Evolutionary conservation across 768 basidiomycete species (phyloP), one percentile per base, ranked within the genome.

Genomic region (Amanita jacksonii): DNA sequence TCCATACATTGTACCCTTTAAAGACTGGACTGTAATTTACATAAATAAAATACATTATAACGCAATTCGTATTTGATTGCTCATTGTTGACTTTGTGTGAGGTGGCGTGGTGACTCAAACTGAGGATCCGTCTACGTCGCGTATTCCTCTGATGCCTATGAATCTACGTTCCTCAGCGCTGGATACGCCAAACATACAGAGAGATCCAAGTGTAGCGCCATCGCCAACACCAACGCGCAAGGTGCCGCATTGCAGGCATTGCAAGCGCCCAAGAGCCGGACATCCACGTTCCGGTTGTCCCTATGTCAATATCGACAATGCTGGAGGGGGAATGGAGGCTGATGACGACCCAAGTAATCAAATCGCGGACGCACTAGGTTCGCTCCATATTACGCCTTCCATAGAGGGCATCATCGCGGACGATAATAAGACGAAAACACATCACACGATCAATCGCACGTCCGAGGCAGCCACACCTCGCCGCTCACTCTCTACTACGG

Each of bases 211-310:
- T 44, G 39, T 47, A 15, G 47, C 48, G 18, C 41, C 52, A 6
- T 56, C 56, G 28, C 59, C 62, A 13, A 62, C 72, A 8, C 63
- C 74, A 15, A 32, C 44, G 4, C 74, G 76, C 33, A 78, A 77
- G 41, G 53, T 56, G 1, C 79, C 72, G 27, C 68, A 62, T 37
- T 81, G 79, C 58, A 67, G 60, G 34, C 73, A 72, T 52, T 81
- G 79, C 57, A 63, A 66, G 42, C 70, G 69, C 18, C 74, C 76
- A 0, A 65, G 68, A 42, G 65, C 62, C 19, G 78, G 79, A 0
- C 80, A 81, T 53, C 79, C 79, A 13, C 75, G 78, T 35, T 73
- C 74, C 0, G 77, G 79, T 8, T 81, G 80, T 52, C 76, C 77
- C 0, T 69, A 60, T 45, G 58, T 54, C 16, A 65, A 68, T 8